Conservation (phyloP, 345 rosid species). For the Melastoma malabathricum region DNA sequence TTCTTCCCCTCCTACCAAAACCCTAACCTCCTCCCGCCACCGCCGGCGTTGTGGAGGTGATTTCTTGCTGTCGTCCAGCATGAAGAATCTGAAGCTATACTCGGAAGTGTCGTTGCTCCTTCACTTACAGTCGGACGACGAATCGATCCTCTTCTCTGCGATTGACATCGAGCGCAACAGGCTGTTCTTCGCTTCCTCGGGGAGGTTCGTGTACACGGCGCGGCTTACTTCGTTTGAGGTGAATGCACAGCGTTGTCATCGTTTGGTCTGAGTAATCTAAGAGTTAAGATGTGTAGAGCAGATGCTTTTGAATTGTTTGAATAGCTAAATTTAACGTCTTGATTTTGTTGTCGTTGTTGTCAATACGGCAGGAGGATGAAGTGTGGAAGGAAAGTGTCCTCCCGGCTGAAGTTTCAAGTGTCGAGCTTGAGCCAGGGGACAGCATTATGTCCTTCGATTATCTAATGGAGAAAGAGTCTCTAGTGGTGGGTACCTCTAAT, state of each 20-base stretch:
- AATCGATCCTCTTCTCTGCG: constrained; percentile 45
- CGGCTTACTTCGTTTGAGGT: constrained; percentile 59
- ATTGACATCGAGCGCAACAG: constrained; percentile 75
- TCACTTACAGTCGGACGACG: constrained; percentile 37
- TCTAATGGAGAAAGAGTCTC: constrained; percentile 86
- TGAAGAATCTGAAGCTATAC: constrained; percentile 72
- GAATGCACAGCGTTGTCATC: constrained; percentile 1
- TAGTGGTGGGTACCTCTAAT: constrained; percentile 55
- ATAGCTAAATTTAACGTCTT: not conserved
- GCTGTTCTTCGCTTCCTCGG: constrained; percentile 64
- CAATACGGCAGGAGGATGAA: constrained; percentile 32
- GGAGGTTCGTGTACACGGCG: constrained; percentile 41
- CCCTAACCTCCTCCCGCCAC: not conserved
- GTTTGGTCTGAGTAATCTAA: not conserved
- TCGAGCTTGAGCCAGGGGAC: constrained; percentile 62
- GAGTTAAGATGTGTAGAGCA: not conserved
- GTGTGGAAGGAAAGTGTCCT: constrained; percentile 19
- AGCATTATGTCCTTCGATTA: constrained; percentile 64
- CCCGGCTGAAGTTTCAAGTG: constrained; percentile 28
- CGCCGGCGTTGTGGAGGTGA: not conserved
- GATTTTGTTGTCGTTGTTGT: not conserved
- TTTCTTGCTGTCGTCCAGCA: not conserved
- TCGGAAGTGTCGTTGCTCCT: constrained; percentile 45
- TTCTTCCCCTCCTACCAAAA: not conserved
- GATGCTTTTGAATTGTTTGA: not conserved